Evolutionary conservation across 2,329 filamentous ascomycete species (phyloP).

Genomic region (Exophiala aquamarina): DNA sequence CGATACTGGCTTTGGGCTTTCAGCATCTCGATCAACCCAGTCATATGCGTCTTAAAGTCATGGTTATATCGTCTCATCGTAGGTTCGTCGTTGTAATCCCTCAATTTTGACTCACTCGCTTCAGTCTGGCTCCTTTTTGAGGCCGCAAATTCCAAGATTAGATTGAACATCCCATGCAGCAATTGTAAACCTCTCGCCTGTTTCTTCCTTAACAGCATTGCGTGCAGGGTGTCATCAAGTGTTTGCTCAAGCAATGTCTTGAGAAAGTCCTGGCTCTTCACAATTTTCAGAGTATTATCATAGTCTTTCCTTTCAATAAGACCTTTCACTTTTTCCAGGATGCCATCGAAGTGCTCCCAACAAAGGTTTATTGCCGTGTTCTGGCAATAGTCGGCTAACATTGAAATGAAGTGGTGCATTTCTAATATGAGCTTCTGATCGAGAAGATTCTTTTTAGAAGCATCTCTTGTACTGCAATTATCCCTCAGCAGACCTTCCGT

Average conservation of each 20-base stretch:
- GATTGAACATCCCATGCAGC: conserved; percentile 72
- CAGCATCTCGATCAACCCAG: conserved; percentile 72
- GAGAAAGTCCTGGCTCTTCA: conserved; percentile 65
- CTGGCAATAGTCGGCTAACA: conserved; percentile 74
- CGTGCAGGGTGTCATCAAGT: conserved; percentile 73
- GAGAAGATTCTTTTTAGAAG: conserved; percentile 24
- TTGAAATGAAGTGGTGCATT: conserved; percentile 75
- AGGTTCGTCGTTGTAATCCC: conserved; percentile 34
- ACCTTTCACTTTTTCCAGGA: conserved; percentile 63
- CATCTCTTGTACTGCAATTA: conserved; percentile 25
- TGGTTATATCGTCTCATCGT: conserved; percentile 58
- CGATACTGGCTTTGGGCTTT: conserved; percentile 61
- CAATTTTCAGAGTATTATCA: conserved; percentile 47
- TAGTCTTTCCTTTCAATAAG: conserved; percentile 52
- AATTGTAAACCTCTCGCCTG: conserved; percentile 72
- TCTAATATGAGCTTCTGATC: conserved; percentile 69
- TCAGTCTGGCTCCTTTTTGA: conserved; percentile 35
- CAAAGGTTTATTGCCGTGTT: conserved; percentile 71
- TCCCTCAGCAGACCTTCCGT: conserved; percentile 38
- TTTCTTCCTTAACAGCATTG: conserved; percentile 70
- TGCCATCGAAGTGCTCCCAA: conserved; percentile 70
- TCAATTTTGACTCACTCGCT: conserved; percentile 32
- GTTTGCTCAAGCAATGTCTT: conserved; percentile 69
- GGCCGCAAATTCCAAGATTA: conserved; percentile 68
- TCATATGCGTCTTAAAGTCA: conserved; percentile 68